Percentiles rank a stretch among this genome's conserved stretches.
Evolutionary conservation across 1,284 basidiomycete genomes (phyloP).

Genomic region (Leccinum huronense): DNA sequence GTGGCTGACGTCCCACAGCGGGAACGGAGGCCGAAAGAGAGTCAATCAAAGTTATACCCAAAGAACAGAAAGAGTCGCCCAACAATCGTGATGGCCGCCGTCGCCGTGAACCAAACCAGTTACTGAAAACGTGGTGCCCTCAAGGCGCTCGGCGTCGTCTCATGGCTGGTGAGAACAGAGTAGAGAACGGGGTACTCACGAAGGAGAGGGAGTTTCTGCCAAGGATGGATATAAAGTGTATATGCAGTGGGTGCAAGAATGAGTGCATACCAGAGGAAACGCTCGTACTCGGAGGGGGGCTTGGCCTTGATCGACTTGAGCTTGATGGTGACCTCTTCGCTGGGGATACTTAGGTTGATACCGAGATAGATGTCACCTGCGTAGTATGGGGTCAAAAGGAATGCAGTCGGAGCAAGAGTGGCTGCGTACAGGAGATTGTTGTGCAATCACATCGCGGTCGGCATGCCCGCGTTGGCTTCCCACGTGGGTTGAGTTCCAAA

Average conservation of each 20-base stretch:
- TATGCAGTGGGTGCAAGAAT: too few species aligned
- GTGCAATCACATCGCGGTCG: conserved; percentile 90
- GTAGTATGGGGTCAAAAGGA: conserved; percentile 2
- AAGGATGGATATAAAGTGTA: conserved; percentile 45
- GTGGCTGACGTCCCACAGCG: conserved; percentile 29
- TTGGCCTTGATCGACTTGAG: conserved; percentile 99
- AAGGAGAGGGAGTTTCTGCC: conserved; percentile 58
- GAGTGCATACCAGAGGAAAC: too few species aligned
- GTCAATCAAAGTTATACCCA: neutral
- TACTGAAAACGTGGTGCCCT: conserved; percentile 32
- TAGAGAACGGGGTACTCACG: conserved; percentile 26
- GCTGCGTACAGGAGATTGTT: conserved; percentile 81
- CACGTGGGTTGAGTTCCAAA: conserved; percentile 98
- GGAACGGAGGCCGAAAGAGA: conserved; percentile 5
- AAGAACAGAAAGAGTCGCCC: too few species aligned
- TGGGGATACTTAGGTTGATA: conserved; percentile 95
- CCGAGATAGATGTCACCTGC: conserved; percentile 98
- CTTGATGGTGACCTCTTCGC: conserved; percentile 99
- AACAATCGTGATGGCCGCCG: conserved; percentile 9
- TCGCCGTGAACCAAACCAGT: conserved; percentile 7
- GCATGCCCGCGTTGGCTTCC: conserved; percentile 98
- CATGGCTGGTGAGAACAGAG: conserved; percentile 1
- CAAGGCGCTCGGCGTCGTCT: conserved; percentile 24
- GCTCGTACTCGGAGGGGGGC: conserved; percentile 97
- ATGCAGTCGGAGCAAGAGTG: neutral